A percentile compares a stretch with the other conserved stretches of the same genome.
Conservation (phyloP, 371 early-diverging fungal genomes). For the Smittium mucronatum region DNA sequence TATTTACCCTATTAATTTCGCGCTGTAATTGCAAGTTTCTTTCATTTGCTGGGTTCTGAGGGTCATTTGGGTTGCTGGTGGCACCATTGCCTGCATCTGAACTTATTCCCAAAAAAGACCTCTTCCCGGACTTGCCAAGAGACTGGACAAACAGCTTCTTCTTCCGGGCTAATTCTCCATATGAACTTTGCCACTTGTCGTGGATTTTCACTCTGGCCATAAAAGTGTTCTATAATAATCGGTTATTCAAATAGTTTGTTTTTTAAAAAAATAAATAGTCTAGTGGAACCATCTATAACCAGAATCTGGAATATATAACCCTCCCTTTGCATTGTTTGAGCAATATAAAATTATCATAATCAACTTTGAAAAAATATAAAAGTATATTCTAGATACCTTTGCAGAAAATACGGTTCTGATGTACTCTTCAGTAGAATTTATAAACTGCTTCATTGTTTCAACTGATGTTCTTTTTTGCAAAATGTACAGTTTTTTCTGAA, state of each 20-base stretch:
- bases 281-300: neutral
- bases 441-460: slow-evolving; percentile 58
- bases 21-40: slow-evolving; percentile 41
- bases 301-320: neutral
- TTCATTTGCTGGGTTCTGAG: slow-evolving; percentile 39
- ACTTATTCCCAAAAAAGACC: neutral
- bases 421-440: slow-evolving; percentile 69
- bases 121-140: neutral
- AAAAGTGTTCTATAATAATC: slow-evolving; percentile 40
- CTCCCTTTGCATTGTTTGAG: too few species aligned
- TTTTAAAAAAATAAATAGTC: slow-evolving; percentile 6
- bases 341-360: too few species aligned
- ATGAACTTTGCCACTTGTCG: slow-evolving; percentile 52
- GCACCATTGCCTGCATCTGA: neutral
- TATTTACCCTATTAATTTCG: slow-evolving; percentile 1
- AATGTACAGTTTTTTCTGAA: slow-evolving; percentile 65
- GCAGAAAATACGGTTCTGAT: slow-evolving; percentile 75
- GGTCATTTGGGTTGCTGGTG: too few species aligned
- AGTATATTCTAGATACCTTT: slow-evolving; percentile 30
- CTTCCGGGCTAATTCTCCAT: slow-evolving; percentile 50
- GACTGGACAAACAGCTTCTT: slow-evolving; percentile 38
- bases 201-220: slow-evolving; percentile 57
- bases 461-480: slow-evolving; percentile 58
- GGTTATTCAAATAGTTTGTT: neutral
- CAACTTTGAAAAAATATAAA: slow-evolving; percentile 6